phyloP scores from a whole-genome alignment of 2,329 filamentous ascomycete species.

The Monilinia polystroma region DNA sequence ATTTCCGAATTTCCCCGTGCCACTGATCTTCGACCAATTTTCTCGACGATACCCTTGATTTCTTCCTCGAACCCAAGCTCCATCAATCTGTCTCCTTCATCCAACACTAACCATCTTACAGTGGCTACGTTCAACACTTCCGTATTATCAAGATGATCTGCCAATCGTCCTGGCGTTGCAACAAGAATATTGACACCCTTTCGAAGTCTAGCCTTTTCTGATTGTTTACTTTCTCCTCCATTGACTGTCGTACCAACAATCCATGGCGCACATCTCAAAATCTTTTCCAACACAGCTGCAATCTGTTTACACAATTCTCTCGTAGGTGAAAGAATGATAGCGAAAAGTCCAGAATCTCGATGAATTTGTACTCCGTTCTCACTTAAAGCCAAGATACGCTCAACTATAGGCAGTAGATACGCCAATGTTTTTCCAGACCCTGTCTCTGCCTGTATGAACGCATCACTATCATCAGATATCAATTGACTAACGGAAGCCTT shows the following conservation, averaged over 20 bases:
- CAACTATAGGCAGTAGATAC: slow-evolving; percentile 90
- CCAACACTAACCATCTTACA: slow-evolving; percentile 89
- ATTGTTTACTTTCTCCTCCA: slow-evolving; percentile 67
- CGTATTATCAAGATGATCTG: slow-evolving; percentile 90
- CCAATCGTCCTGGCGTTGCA: slow-evolving; percentile 86
- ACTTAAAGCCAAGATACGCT: slow-evolving; percentile 79
- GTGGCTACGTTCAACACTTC: slow-evolving; percentile 83
- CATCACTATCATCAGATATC: slow-evolving; percentile 77
- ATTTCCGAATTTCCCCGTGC: slow-evolving; percentile 59
- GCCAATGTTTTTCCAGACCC: slow-evolving; percentile 96
- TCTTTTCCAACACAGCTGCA: slow-evolving; percentile 76
- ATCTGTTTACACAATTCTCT: slow-evolving; percentile 95
- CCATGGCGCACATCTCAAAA: slow-evolving; percentile 89
- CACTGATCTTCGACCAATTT: slow-evolving; percentile 66
- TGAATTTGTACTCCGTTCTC: slow-evolving; percentile 59
- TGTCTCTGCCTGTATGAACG: slow-evolving; percentile 95
- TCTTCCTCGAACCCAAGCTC: slow-evolving; percentile 96
- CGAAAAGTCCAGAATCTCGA: slow-evolving; percentile 86
- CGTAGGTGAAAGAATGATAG: slow-evolving; percentile 90
- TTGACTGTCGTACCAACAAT: slow-evolving; percentile 85
- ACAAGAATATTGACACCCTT: slow-evolving; percentile 96
- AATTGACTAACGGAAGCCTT: slow-evolving; percentile 82
- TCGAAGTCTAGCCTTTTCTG: slow-evolving; percentile 87
- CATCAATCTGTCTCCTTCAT: slow-evolving; percentile 98
- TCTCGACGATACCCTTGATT: slow-evolving; percentile 79